A percentile compares a stretch with the other conserved stretches of the same genome.
Conservation (phyloP, 148 eudicot species). For the Agrostemma githago region DNA sequence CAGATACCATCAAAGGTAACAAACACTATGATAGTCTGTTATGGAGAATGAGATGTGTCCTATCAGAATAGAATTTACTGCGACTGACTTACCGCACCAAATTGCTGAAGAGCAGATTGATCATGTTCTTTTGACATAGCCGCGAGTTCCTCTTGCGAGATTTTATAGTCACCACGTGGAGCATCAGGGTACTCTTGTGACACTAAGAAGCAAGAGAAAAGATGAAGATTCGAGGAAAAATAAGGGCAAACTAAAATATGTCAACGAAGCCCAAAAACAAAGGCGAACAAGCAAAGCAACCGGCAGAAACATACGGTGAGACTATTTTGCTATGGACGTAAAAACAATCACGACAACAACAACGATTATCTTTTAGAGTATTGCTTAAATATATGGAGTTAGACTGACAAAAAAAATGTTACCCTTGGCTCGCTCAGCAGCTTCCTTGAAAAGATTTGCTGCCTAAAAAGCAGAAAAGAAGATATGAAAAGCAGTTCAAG, state of each 20-base stretch:
- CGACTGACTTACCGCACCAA: constrained; percentile 64
- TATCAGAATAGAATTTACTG: background rate
- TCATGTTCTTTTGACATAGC: constrained; percentile 73
- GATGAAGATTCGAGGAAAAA: background rate
- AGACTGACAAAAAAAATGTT: constrained; percentile 12
- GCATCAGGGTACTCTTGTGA: constrained; percentile 30
- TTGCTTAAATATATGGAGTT: background rate
- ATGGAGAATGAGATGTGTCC: background rate
- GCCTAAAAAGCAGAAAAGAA: constrained; percentile 44
- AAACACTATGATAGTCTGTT: background rate
- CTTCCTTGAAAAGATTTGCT: constrained; percentile 73
- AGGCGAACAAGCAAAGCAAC: background rate
- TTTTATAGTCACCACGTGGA: constrained; percentile 46
- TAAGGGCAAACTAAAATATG: background rate
- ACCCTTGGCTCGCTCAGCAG: constrained; percentile 54
- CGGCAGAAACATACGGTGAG: background rate
- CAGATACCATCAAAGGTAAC: background rate
- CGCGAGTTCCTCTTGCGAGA: constrained; percentile 58
- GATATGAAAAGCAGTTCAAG: constrained; percentile 5
- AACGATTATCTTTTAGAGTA: background rate
- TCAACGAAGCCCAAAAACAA: background rate
- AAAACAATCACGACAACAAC: background rate
- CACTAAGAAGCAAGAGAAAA: constrained; percentile 24
- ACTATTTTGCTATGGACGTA: background rate
- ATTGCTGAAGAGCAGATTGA: constrained; percentile 48